Conservation (phyloP, 176 grass and related monocot species). For the Rhynchospora tenuis region DNA sequence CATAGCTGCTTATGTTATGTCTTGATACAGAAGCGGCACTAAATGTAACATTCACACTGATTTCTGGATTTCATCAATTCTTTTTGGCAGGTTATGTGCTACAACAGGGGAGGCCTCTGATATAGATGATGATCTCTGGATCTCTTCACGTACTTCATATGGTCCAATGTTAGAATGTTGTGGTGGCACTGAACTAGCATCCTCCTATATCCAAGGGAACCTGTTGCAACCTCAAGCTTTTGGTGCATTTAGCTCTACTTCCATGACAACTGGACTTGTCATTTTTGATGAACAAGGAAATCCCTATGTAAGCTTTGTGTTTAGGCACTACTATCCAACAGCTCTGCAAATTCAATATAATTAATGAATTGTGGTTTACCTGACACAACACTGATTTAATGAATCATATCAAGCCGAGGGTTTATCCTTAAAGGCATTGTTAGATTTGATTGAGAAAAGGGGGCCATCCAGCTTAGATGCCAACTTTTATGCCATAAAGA, state of each 20-base stretch:
- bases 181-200: constrained; percentile 80
- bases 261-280: constrained; percentile 77
- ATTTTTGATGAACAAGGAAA: constrained; percentile 78
- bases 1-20: background rate
- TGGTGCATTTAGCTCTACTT: constrained; percentile 66
- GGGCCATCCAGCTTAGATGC: background rate
- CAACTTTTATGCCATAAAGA: background rate
- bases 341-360: background rate
- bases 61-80: background rate
- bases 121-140: constrained; percentile 84
- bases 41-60: background rate
- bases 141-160: constrained; percentile 62
- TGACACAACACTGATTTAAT: background rate
- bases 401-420: background rate
- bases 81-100: constrained; percentile 46
- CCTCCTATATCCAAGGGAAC: constrained; percentile 80
- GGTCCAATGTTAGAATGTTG: constrained; percentile 92
- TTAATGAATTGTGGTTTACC: background rate
- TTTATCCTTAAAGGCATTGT: background rate
- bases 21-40: background rate
- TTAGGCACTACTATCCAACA: background rate
- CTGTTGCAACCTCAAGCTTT: constrained; percentile 68
- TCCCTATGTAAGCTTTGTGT: constrained; percentile 66
- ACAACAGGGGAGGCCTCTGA: constrained; percentile 91
- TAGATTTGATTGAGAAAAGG: background rate